Evolutionary conservation across 169 alveolate genomes (phyloP).

Genomic region (Babesia caballi): DNA sequence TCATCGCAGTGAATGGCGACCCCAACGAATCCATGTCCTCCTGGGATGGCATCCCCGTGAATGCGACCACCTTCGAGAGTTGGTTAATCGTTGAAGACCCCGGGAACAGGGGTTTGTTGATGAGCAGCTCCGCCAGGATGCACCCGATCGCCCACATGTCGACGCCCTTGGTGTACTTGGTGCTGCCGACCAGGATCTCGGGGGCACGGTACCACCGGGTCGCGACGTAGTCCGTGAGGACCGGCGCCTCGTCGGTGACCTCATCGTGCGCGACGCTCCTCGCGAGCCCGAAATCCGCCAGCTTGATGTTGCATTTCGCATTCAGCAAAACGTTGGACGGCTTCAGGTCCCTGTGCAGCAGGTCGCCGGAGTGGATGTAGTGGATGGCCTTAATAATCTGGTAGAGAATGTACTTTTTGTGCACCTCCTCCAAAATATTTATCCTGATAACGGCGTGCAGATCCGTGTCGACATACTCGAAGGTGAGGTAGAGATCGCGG

Average conservation of each 20-base stretch:
- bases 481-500: constrained; percentile 95
- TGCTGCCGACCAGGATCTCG: constrained; percentile 93
- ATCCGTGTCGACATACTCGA: constrained; percentile 98
- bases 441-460: constrained; percentile 98
- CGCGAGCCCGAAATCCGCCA: constrained; percentile 97
- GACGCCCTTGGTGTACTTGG: constrained; percentile 97
- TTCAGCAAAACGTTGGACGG: constrained; percentile 96
- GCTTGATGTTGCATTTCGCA: constrained; percentile 95
- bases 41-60: constrained; percentile 91
- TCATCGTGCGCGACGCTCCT: constrained; percentile 84
- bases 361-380: constrained; percentile 92
- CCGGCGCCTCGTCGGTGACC: constrained; percentile 76
- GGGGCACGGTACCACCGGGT: constrained; percentile 99
- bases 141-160: constrained; percentile 99
- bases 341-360: constrained; percentile 97
- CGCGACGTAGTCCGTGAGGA: constrained; percentile 97
- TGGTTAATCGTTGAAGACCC: constrained; percentile 98
- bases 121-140: constrained; percentile 93
- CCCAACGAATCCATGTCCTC: constrained; percentile 89
- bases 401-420: constrained; percentile 89
- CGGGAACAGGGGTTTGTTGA: constrained; percentile 96
- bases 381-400: constrained; percentile 90
- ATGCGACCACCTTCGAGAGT: constrained; percentile 86
- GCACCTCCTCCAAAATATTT: constrained; percentile 93
- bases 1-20: constrained; percentile 75